These are phyloP conservation scores for Larix sibirica DNA, from an alignment of 83 land plant genomes.

Conservation along the genomic window DNA sequence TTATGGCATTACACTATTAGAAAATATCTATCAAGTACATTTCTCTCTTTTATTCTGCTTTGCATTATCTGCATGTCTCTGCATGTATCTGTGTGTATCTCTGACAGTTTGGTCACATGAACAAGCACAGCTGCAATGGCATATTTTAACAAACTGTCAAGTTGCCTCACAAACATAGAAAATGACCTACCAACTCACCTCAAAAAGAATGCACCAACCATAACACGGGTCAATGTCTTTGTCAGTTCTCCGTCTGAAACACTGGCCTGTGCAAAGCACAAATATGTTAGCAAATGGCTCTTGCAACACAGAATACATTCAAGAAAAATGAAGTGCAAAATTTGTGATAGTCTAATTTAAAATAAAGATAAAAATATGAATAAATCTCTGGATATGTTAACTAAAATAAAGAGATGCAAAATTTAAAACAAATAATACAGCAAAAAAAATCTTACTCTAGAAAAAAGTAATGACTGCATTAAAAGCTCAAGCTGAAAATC, in stretches of 20 bases:
- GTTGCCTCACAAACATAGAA: not conserved
- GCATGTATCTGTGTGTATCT: too few relatives aligned
- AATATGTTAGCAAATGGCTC: not conserved
- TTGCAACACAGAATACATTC: not conserved
- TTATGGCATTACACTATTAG: too few relatives aligned
- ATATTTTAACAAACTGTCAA: too few relatives aligned
- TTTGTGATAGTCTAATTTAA: not conserved
- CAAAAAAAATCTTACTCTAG: conserved; percentile 64
- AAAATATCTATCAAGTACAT: too few relatives aligned
- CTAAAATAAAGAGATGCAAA: not conserved
- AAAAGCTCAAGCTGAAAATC: conserved; percentile 93
- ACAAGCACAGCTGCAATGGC: too few relatives aligned
- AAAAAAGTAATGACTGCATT: conserved; percentile 87
- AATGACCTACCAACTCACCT: conserved; percentile 46
- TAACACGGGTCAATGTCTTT: conserved; percentile 60
- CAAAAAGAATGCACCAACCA: conserved; percentile 76
- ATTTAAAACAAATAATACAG: not conserved
- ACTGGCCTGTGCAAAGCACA: conserved; percentile 68
- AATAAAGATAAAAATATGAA: not conserved
- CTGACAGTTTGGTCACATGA: too few relatives aligned
- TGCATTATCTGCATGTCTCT: too few relatives aligned
- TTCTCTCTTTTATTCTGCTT: too few relatives aligned
- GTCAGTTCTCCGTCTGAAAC: conserved; percentile 67
- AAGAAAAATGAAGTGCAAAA: not conserved
- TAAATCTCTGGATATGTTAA: not conserved